Percentiles rank a stretch among this genome's conserved stretches.
phyloP scores from a whole-genome alignment of 176 grass and related monocot genomes.

The Ensete glaucum region DNA sequence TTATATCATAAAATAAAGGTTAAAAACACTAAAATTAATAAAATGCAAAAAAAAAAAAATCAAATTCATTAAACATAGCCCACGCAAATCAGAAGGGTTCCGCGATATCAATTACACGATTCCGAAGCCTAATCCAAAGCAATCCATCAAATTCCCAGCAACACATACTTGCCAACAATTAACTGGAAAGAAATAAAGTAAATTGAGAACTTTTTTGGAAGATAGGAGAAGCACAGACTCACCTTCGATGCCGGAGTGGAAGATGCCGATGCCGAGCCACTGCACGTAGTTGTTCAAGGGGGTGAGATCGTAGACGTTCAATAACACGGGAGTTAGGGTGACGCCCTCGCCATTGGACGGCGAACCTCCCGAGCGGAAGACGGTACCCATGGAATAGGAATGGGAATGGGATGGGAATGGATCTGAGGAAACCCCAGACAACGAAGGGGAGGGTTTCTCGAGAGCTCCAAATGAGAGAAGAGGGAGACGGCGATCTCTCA shows the following conservation, averaged over 20 bases:
- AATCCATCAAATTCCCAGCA: too few species aligned
- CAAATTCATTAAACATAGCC: not conserved
- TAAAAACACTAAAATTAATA: not conserved
- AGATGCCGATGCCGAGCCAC: conserved; percentile 94
- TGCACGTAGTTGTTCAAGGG: conserved; percentile 88
- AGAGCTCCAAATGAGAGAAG: not conserved
- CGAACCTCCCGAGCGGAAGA: conserved; percentile 25
- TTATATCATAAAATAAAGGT: not conserved
- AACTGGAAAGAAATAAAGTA: not conserved
- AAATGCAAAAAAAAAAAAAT: not conserved
- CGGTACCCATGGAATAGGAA: conserved; percentile 16
- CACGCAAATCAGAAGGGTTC: not conserved
- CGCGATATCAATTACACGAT: too few species aligned
- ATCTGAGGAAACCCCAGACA: not conserved
- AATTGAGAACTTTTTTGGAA: not conserved
- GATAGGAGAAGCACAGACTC: conserved; percentile 1
- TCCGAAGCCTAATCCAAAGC: too few species aligned
- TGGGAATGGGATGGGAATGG: not conserved
- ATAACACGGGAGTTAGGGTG: conserved; percentile 29
- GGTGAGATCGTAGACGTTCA: conserved; percentile 97
- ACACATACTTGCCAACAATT: not conserved
- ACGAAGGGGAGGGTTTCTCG: not conserved
- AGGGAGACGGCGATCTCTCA: not conserved
- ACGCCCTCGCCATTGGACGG: conserved; percentile 23
- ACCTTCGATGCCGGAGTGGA: conserved; percentile 97